These are phyloP conservation scores for Parasarocladium wereldwijsianum DNA, from an alignment of 2,329 filamentous ascomycete genomes.

Conservation along the genomic window DNA sequence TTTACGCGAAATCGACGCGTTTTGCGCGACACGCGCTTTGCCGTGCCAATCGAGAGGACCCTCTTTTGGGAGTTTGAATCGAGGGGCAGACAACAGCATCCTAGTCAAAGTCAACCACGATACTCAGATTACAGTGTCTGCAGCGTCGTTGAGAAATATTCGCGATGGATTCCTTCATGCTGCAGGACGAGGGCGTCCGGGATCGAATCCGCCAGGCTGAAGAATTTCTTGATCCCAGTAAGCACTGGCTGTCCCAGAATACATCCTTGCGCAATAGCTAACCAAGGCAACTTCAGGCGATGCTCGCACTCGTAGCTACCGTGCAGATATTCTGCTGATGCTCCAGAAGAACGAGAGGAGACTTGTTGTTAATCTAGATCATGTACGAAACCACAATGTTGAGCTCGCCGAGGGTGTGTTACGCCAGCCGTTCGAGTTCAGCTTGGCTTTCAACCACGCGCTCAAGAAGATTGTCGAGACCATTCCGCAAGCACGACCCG, in stretches of 20 bases:
- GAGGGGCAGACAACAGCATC: too few species aligned
- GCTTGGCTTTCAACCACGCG: slow-evolving; percentile 76
- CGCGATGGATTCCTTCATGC: slow-evolving; percentile 57
- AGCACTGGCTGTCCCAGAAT: slow-evolving; percentile 14
- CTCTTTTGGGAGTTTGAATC: too few species aligned
- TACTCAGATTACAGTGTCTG: too few species aligned
- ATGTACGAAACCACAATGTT: slow-evolving; percentile 74
- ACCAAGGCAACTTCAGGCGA: slow-evolving; percentile 25
- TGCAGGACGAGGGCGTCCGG: slow-evolving; percentile 71
- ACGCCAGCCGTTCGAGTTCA: slow-evolving; percentile 75
- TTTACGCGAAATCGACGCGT: slow-evolving; percentile 11
- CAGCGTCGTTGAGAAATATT: too few species aligned
- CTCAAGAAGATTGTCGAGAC: slow-evolving; percentile 79
- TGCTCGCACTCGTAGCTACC: slow-evolving; percentile 55
- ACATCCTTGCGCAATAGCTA: neutral
- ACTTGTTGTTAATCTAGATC: slow-evolving; percentile 67
- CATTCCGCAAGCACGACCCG: slow-evolving; percentile 58
- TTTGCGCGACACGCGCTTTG: too few species aligned
- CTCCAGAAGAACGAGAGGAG: slow-evolving; percentile 52
- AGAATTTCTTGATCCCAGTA: slow-evolving; percentile 90
- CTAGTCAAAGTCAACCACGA: slow-evolving; percentile 2
- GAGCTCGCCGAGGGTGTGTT: slow-evolving; percentile 71
- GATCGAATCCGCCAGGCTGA: slow-evolving; percentile 77
- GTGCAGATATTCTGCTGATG: slow-evolving; percentile 74
- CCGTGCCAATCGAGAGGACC: too few species aligned